Percentiles rank a stretch among this genome's conserved stretches.
phyloP scores from a whole-genome alignment of 176 grass and related monocot genomes.

The Triticum aestivum region DNA sequence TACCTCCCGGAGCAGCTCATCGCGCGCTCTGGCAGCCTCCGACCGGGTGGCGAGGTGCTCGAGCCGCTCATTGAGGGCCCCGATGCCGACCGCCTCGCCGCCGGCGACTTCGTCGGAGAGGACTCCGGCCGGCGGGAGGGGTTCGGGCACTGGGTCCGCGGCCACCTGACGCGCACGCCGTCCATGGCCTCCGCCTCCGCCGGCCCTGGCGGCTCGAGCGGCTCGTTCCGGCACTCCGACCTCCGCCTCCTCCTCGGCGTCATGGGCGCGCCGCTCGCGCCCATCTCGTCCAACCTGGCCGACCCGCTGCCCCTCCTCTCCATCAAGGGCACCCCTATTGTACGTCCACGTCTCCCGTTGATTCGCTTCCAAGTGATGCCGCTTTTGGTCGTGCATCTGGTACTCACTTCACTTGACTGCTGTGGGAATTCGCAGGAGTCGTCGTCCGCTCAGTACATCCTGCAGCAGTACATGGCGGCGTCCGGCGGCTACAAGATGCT shows the following conservation, averaged over 20 bases:
- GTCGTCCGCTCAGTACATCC: conserved; percentile 89
- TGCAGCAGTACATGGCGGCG: conserved; percentile 91
- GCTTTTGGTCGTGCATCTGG: conserved; percentile 28
- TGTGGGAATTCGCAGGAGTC: conserved; percentile 46
- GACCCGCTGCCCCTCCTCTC: conserved; percentile 58
- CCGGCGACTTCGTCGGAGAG: conserved; percentile 31
- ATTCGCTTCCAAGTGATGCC: conserved; percentile 24
- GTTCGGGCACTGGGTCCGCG: conserved; percentile 66
- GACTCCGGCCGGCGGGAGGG: conserved; percentile 47
- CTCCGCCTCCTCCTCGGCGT: conserved; percentile 85
- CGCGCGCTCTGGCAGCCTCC: conserved; percentile 61
- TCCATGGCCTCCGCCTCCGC: conserved; percentile 33
- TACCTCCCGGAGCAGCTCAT: conserved; percentile 55
- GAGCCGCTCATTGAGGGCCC: conserved; percentile 81
- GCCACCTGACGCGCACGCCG: conserved; percentile 61
- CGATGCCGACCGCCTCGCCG: conserved; percentile 49
- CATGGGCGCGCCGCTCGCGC: conserved; percentile 89
- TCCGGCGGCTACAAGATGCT: conserved; percentile 66
- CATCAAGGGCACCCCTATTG: conserved; percentile 79
- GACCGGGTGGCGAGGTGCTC: conserved; percentile 56
- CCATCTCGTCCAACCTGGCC: conserved; percentile 40
- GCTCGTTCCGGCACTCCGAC: conserved; percentile 64
- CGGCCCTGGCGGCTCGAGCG: conserved; percentile 21
- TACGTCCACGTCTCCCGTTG: conserved; percentile 32
- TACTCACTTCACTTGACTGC: neutral